Conservation (phyloP, 768 basidiomycete genomes). For the Mycena metata region DNA sequence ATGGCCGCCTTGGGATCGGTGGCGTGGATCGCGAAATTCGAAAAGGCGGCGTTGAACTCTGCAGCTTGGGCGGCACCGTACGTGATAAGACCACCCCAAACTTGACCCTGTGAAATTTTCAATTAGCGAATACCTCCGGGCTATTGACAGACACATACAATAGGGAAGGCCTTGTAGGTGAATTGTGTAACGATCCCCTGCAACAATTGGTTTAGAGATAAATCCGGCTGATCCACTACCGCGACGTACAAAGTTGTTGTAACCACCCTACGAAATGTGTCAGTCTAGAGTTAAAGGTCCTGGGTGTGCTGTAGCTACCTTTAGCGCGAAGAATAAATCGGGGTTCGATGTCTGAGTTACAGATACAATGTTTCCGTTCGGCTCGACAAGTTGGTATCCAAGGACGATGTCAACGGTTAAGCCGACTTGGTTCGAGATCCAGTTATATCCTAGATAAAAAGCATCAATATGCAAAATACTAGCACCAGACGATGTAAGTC, state of each 20-base stretch:
- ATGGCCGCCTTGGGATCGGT: slow-evolving; percentile 67
- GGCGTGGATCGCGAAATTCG: slow-evolving; percentile 55
- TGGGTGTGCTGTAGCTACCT: slow-evolving; percentile 42
- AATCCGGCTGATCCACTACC: background rate
- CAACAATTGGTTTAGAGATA: background rate
- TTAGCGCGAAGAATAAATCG: slow-evolving; percentile 58
- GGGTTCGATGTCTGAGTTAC: slow-evolving; percentile 52
- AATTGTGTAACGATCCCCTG: slow-evolving; percentile 74
- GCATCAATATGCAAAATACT: too few species aligned
- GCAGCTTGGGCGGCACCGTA: slow-evolving; percentile 42
- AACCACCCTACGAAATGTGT: slow-evolving; percentile 60
- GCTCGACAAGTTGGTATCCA: slow-evolving; percentile 70
- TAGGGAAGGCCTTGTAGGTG: slow-evolving; percentile 65
- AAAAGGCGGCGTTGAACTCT: slow-evolving; percentile 52
- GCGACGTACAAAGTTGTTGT: slow-evolving; percentile 66
- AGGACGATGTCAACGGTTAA: slow-evolving; percentile 67
- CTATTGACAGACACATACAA: slow-evolving; percentile 39
- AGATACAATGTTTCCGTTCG: slow-evolving; percentile 59
- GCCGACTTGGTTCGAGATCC: slow-evolving; percentile 72
- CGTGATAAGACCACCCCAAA: slow-evolving; percentile 71
- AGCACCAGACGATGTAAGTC: too few species aligned
- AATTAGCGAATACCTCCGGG: background rate
- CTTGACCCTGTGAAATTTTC: slow-evolving; percentile 45
- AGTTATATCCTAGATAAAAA: slow-evolving; percentile 63
- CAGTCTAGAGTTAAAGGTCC: too few species aligned